Evolutionary conservation across 2,329 filamentous ascomycete species (phyloP).

Genomic region (Aspergillus quadricinctus): DNA sequence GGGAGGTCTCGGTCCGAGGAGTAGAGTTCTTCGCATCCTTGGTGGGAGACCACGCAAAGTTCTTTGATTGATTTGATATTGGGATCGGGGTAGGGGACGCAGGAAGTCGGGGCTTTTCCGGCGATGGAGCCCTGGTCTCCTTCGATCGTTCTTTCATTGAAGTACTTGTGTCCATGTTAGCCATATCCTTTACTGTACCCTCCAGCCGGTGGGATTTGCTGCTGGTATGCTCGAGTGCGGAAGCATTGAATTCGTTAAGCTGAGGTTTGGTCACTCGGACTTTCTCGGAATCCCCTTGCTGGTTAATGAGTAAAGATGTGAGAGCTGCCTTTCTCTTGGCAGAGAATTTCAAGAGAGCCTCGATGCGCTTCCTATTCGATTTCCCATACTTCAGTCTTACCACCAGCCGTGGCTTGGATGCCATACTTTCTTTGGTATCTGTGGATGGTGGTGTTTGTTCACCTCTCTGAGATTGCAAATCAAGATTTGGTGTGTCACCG

Average conservation of each 20-base stretch:
- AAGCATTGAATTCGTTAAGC: constrained; percentile 8
- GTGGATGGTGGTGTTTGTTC: constrained; percentile 3
- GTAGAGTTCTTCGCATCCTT: constrained; percentile 37
- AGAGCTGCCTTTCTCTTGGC: constrained; percentile 31
- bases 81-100: constrained; percentile 29
- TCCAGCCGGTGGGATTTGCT: constrained; percentile 13
- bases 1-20: constrained; percentile 38
- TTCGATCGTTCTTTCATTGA: constrained; percentile 34
- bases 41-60: constrained; percentile 37
- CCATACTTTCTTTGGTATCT: constrained; percentile 6
- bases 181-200: constrained; percentile 15
- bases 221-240: constrained; percentile 13
- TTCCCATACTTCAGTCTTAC: constrained; percentile 52
- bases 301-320: constrained; percentile 22
- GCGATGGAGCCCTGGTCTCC: constrained; percentile 22
- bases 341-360: constrained; percentile 42
- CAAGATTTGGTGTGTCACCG: constrained; percentile 6
- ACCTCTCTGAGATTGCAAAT: constrained; percentile 1
- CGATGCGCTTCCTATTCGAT: constrained; percentile 45
- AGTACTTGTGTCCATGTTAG: constrained; percentile 22
- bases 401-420: constrained; percentile 32
- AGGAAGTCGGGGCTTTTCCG: constrained; percentile 36
- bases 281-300: constrained; percentile 19
- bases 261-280: constrained; percentile 15
- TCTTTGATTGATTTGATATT: constrained; percentile 23